Conservation (phyloP, 2,329 filamentous ascomycete species). For the Fusarium decemcellulare region DNA sequence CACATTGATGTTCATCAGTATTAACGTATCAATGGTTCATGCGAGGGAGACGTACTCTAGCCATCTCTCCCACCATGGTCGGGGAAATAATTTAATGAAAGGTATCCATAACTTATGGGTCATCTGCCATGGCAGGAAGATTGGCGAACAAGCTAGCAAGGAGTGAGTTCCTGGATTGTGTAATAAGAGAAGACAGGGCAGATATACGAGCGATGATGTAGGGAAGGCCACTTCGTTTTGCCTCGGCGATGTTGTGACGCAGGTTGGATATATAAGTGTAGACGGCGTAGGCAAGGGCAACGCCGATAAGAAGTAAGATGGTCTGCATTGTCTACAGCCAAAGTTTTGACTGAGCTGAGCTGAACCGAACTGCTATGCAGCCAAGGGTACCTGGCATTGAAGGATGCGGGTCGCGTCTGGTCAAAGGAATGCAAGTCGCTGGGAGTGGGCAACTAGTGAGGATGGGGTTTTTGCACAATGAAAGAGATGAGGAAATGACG, state of each 20-base stretch:
- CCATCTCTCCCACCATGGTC: conserved; percentile 69
- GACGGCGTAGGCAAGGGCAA: conserved; percentile 51
- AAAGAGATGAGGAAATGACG: background rate
- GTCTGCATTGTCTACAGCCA: conserved; percentile 53
- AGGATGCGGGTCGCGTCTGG: background rate
- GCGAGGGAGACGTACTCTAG: conserved; percentile 64
- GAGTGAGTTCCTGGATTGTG: background rate
- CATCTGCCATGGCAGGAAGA: conserved; percentile 69
- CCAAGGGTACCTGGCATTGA: background rate
- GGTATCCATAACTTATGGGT: conserved; percentile 68
- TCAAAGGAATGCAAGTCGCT: background rate
- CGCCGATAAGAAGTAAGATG: conserved; percentile 52
- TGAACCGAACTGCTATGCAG: background rate
- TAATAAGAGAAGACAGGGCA: background rate
- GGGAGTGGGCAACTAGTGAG: background rate
- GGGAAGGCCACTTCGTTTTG: conserved; percentile 65
- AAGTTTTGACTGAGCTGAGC: background rate
- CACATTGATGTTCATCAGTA: conserved; percentile 18
- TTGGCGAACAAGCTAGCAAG: conserved; percentile 61
- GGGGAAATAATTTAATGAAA: conserved; percentile 68
- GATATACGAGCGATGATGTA: conserved; percentile 68
- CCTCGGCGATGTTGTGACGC: conserved; percentile 62
- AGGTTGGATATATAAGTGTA: conserved; percentile 54
- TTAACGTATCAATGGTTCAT: background rate
- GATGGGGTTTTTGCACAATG: background rate